Evolutionary conservation across 495 filamentous ascomycete species (phyloP).

Genomic region (Lophiotrema nucula): DNA sequence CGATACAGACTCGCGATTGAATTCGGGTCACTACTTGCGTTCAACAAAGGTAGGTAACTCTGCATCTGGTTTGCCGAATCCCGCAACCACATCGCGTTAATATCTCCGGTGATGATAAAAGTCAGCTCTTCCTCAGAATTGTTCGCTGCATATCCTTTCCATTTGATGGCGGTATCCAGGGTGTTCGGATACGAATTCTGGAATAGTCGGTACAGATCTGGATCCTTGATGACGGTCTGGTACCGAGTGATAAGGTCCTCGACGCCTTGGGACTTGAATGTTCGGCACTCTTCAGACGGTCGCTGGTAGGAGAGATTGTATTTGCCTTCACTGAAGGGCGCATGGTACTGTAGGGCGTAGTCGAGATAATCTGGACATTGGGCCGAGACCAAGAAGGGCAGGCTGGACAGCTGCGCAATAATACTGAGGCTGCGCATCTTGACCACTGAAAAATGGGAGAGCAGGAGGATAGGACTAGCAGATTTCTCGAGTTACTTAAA

Average conservation of each 20-base stretch:
- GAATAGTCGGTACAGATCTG: slow-evolving; percentile 65
- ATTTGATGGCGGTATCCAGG: slow-evolving; percentile 65
- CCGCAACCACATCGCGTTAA: slow-evolving; percentile 70
- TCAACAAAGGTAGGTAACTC: slow-evolving; percentile 59
- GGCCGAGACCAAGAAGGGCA: slow-evolving; percentile 16
- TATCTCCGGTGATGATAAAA: slow-evolving; percentile 64
- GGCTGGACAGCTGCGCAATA: neutral
- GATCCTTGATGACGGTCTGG: slow-evolving; percentile 54
- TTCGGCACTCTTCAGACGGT: slow-evolving; percentile 57
- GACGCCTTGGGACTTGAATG: slow-evolving; percentile 57
- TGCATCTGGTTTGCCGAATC: slow-evolving; percentile 68
- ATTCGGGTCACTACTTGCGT: slow-evolving; percentile 49
- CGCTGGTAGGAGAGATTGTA: slow-evolving; percentile 57
- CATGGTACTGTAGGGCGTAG: slow-evolving; percentile 39
- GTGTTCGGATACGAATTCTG: slow-evolving; percentile 66
- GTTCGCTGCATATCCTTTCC: slow-evolving; percentile 57
- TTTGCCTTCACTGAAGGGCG: slow-evolving; percentile 40
- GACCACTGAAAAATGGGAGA: neutral
- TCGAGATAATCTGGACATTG: slow-evolving; percentile 43
- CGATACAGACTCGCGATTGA: slow-evolving; percentile 60
- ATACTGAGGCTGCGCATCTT: slow-evolving; percentile 15
- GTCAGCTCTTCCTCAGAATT: slow-evolving; percentile 60
- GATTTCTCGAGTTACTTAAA: neutral
- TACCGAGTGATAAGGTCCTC: slow-evolving; percentile 54
- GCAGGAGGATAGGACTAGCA: no score